Evolutionary conservation across 106 monocot species (phyloP).

Genomic region (Agapanthus africanus): DNA sequence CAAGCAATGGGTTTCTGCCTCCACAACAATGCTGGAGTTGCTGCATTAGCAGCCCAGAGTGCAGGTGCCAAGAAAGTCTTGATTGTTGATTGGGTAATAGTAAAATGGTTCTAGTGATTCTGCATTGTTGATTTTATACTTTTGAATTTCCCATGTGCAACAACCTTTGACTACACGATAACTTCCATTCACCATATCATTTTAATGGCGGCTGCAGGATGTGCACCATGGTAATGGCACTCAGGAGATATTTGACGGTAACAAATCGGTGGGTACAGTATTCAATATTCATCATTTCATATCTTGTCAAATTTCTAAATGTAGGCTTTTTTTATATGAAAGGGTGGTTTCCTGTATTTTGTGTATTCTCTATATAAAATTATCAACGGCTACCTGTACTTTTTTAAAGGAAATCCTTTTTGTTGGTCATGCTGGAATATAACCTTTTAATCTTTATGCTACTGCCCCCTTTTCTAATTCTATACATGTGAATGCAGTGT

Average conservation of each 20-base stretch:
- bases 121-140: too few relatives aligned
- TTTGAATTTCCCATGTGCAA: too few relatives aligned
- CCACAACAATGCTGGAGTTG: slow-evolving; percentile 95
- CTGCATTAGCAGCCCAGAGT: slow-evolving; percentile 80
- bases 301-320: neutral
- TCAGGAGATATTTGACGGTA: slow-evolving; percentile 91
- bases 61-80: slow-evolving; percentile 92
- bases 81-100: slow-evolving; percentile 96
- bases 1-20: slow-evolving; percentile 99
- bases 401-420: too few relatives aligned
- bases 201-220: slow-evolving; percentile 59
- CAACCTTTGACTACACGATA: neutral
- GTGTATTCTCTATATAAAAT: too few relatives aligned
- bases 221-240: slow-evolving; percentile 99
- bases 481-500: too few relatives aligned
- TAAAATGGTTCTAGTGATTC: too few relatives aligned
- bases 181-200: neutral
- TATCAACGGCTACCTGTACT: too few relatives aligned
- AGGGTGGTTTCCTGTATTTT: neutral
- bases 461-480: too few relatives aligned
- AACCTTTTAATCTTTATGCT: too few relatives aligned
- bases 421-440: too few relatives aligned
- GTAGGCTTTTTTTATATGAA: slow-evolving; percentile 4
- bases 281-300: neutral
- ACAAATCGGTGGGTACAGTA: slow-evolving; percentile 79